These are phyloP conservation scores for Nannochloris sp. DNA, from an alignment of 139 green algal genomes.

Conservation along the genomic window DNA sequence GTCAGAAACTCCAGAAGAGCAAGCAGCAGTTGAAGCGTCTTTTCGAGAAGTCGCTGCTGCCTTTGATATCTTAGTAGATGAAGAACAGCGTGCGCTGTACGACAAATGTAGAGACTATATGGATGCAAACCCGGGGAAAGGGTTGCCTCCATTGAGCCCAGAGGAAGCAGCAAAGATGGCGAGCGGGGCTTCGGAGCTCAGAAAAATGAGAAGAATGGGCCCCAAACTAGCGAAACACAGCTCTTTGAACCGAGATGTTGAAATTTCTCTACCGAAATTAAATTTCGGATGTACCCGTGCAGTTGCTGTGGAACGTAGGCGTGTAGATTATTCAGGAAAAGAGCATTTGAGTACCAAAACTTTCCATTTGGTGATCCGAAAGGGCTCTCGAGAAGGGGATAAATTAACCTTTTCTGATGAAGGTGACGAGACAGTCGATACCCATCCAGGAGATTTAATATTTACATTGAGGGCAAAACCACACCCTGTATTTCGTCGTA, in stretches of 20 bases:
- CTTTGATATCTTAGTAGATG: constrained; percentile 6
- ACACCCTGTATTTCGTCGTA: constrained; percentile 18
- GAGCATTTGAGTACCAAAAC: constrained; percentile 5
- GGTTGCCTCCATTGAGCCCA: constrained; percentile 16
- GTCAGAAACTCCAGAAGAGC: constrained; percentile 4
- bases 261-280: constrained; percentile 14
- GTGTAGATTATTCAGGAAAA: constrained; percentile 13
- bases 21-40: constrained; percentile 30
- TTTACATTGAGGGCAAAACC: constrained; percentile 21
- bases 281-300: constrained; percentile 21
- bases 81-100: constrained; percentile 34
- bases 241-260: constrained; percentile 18
- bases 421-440: constrained; percentile 32
- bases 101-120: constrained; percentile 25
- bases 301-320: constrained; percentile 13
- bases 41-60: constrained; percentile 42
- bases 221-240: constrained; percentile 26
- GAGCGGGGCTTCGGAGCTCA: constrained; percentile 24
- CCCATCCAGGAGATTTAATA: constrained; percentile 21
- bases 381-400: constrained; percentile 22
- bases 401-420: constrained; percentile 24
- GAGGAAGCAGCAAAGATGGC: constrained; percentile 24
- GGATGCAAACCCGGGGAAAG: constrained; percentile 26
- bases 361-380: constrained; percentile 21
- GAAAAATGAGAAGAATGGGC: constrained; percentile 19